phyloP scores from a whole-genome alignment of 139 green algal genomes.

The Picochlorum sp. region DNA sequence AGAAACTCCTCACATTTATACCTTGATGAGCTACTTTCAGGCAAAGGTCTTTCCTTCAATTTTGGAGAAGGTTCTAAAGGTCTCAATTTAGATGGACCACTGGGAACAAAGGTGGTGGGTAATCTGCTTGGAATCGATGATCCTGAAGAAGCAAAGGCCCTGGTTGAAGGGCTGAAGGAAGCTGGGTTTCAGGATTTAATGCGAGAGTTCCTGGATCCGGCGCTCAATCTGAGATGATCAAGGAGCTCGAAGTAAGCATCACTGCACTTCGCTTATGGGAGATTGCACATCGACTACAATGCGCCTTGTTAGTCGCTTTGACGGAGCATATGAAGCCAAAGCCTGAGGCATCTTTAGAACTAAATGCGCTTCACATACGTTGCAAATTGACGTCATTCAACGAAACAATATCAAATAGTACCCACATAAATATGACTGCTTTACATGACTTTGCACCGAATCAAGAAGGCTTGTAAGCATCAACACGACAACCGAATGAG shows the following conservation, averaged over 20 bases:
- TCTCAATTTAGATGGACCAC: neutral
- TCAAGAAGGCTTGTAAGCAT: neutral
- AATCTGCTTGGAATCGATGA: neutral
- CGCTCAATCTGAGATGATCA: neutral
- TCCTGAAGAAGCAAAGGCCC: constrained; percentile 1
- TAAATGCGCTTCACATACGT: neutral
- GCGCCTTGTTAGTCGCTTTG: neutral
- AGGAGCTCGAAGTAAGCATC: neutral
- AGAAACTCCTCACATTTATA: too few relatives aligned
- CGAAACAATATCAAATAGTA: too few relatives aligned
- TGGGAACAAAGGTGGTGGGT: neutral
- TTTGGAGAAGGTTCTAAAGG: neutral
- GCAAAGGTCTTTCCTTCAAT: too few relatives aligned
- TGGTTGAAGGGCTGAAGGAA: constrained; percentile 6
- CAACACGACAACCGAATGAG: neutral
- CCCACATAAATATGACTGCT: too few relatives aligned
- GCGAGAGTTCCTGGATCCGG: constrained; percentile 1
- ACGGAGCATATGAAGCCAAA: neutral
- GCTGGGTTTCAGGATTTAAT: constrained; percentile 2
- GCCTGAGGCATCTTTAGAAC: neutral
- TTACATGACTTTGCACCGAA: too few relatives aligned
- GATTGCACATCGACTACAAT: neutral
- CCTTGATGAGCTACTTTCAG: too few relatives aligned
- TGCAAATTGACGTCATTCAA: too few relatives aligned
- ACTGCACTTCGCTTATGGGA: neutral